Percentiles rank a stretch among this genome's conserved stretches.
phyloP scores from a whole-genome alignment of 345 rosid species.

The Dimocarpus longan region DNA sequence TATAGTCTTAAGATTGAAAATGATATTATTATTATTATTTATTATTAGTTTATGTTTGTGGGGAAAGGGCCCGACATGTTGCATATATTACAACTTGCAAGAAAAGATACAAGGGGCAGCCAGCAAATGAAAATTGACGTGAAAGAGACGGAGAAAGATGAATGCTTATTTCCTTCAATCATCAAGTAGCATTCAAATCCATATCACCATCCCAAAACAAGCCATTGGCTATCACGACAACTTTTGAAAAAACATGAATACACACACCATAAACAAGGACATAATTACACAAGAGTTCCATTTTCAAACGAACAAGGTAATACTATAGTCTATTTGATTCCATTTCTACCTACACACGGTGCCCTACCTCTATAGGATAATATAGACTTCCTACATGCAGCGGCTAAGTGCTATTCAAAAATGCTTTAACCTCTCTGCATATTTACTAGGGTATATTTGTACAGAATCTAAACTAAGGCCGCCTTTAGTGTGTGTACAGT shows the following conservation, averaged over 20 bases:
- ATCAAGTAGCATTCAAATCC: background rate
- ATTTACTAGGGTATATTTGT: conserved; percentile 65
- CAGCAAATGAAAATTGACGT: no score
- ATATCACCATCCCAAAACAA: background rate
- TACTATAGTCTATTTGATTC: conserved; percentile 3
- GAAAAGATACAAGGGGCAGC: no score
- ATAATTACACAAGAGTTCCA: conserved; percentile 4
- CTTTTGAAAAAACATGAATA: background rate
- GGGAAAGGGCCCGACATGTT: no score
- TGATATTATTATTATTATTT: no score
- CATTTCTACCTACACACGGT: background rate
- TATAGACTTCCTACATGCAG: conserved; percentile 12
- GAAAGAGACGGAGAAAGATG: background rate
- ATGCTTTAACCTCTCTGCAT: conserved; percentile 59
- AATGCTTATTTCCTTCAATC: background rate
- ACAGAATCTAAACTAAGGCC: conserved; percentile 89
- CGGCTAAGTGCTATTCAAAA: conserved; percentile 46
- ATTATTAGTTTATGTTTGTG: no score
- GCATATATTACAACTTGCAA: no score
- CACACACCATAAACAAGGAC: background rate
- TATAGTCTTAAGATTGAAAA: no score
- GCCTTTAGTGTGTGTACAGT: conserved; percentile 98
- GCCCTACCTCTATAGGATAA: conserved; percentile 22
- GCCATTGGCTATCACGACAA: background rate
- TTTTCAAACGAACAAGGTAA: background rate